These are phyloP conservation scores for Leccinellum albellum DNA, from an alignment of 768 basidiomycete genomes.

Conservation along the genomic window DNA sequence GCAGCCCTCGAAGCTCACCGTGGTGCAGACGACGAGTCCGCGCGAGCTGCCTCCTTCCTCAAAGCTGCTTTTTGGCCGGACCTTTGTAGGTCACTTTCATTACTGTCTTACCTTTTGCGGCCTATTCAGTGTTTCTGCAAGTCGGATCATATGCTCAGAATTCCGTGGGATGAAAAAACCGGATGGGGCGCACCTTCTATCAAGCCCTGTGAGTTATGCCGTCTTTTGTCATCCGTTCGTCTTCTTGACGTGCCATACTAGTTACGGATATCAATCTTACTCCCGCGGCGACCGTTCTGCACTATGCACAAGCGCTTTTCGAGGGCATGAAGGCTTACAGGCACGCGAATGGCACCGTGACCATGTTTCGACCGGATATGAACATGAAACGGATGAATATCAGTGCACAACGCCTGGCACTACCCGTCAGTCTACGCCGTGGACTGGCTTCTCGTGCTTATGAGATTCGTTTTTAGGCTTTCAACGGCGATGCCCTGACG, in stretches of 20 bases:
- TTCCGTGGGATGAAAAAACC: conserved; percentile 62
- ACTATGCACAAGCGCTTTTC: conserved; percentile 89
- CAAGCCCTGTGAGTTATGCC: conserved; percentile 61
- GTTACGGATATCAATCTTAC: conserved; percentile 22
- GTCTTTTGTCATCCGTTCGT: background rate
- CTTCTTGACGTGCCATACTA: conserved; percentile 9
- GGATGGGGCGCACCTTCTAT: conserved; percentile 88
- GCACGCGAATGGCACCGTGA: conserved; percentile 64
- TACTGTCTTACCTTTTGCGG: conserved; percentile 4
- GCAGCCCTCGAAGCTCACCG: conserved; percentile 52
- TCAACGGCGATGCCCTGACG: conserved; percentile 70
- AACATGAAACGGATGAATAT: conserved; percentile 96
- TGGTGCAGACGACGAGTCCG: conserved; percentile 48
- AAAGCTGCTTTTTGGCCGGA: conserved; percentile 77
- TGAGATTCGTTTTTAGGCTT: conserved; percentile 46
- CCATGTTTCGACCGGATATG: conserved; percentile 92
- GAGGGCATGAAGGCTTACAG: conserved; percentile 96
- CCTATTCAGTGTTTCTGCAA: conserved; percentile 23
- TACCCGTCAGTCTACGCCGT: conserved; percentile 51
- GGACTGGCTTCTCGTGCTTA: background rate
- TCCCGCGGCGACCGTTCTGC: conserved; percentile 65
- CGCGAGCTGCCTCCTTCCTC: conserved; percentile 61
- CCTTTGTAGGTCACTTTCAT: conserved; percentile 54
- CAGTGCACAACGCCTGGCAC: conserved; percentile 72
- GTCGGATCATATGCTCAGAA: conserved; percentile 86